These are phyloP conservation scores for Gelatoporia subvermispora DNA, from an alignment of 768 basidiomycete species.

Conservation along the genomic window DNA sequence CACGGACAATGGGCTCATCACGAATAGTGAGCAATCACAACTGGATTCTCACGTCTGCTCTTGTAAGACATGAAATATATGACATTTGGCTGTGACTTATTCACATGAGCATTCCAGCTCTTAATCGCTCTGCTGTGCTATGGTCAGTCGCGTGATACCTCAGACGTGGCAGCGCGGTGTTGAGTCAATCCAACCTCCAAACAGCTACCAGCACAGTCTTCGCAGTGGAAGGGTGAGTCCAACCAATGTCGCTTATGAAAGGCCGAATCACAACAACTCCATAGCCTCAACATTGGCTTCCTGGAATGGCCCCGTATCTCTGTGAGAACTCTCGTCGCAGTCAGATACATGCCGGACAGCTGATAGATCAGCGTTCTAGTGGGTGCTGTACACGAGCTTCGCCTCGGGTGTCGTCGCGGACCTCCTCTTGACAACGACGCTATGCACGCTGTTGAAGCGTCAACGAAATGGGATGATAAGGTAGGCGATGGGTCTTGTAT, in stretches of 20 bases:
- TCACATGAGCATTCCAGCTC: not conserved
- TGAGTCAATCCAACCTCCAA: not conserved
- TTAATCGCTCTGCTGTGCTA: not conserved
- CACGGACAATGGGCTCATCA: too few relatives aligned
- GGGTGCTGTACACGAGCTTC: slow-evolving; percentile 16
- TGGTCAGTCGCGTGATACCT: too few relatives aligned
- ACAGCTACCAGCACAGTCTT: not conserved
- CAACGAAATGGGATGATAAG: slow-evolving; percentile 10
- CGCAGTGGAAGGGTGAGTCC: slow-evolving; percentile 5
- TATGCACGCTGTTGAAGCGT: slow-evolving; percentile 15
- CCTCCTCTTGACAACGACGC: slow-evolving; percentile 13
- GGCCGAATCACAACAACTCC: too few relatives aligned
- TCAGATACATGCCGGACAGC: slow-evolving; percentile 3
- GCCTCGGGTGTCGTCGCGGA: slow-evolving; percentile 18
- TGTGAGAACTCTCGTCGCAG: not conserved
- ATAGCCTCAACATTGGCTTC: not conserved
- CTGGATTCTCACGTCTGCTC: slow-evolving; percentile 8
- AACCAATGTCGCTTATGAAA: too few relatives aligned
- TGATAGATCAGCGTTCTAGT: not conserved
- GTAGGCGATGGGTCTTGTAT: not conserved
- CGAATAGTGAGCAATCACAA: slow-evolving; percentile 16
- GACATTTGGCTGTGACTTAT: too few relatives aligned
- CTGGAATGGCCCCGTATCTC: not conserved
- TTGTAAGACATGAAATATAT: slow-evolving; percentile 16
- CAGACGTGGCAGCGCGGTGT: too few relatives aligned